Conservation (phyloP, 352 stramenopile species). For the Poterioochromonas sp. region DNA sequence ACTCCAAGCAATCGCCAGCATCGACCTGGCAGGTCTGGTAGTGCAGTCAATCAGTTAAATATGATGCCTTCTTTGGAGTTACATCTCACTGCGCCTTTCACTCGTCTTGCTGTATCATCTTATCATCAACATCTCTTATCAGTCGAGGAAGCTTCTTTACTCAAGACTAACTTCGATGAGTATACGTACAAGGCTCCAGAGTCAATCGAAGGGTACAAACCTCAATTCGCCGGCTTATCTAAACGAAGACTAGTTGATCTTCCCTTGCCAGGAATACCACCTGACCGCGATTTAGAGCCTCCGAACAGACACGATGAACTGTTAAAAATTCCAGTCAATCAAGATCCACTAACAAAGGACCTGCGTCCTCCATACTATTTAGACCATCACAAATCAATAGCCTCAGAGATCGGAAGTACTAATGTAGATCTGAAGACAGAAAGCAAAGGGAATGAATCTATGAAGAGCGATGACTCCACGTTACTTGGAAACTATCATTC, state of each 20-base stretch:
- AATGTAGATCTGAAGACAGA: no score
- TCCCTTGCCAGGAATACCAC: not conserved
- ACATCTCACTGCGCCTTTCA: no score
- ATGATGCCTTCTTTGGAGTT: not conserved
- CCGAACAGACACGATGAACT: constrained; percentile 4
- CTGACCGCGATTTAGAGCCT: constrained; percentile 15
- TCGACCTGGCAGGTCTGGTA: not conserved
- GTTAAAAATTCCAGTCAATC: not conserved
- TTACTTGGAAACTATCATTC: no score
- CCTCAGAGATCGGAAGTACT: no score
- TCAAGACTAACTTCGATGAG: not conserved
- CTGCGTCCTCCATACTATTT: not conserved
- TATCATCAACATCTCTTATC: not conserved
- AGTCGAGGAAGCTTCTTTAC: not conserved
- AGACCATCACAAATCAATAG: no score
- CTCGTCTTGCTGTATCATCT: not conserved
- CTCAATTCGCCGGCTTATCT: not conserved
- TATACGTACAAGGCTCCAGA: not conserved
- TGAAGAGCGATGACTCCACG: no score
- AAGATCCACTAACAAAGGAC: constrained; percentile 29
- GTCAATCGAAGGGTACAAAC: not conserved
- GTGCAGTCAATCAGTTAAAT: not conserved
- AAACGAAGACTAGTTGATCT: not conserved
- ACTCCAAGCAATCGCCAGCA: not conserved
- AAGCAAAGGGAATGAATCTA: no score